These are phyloP conservation scores for Fusarium sp. DNA, from an alignment of 2,329 filamentous ascomycete genomes.

Conservation along the genomic window DNA sequence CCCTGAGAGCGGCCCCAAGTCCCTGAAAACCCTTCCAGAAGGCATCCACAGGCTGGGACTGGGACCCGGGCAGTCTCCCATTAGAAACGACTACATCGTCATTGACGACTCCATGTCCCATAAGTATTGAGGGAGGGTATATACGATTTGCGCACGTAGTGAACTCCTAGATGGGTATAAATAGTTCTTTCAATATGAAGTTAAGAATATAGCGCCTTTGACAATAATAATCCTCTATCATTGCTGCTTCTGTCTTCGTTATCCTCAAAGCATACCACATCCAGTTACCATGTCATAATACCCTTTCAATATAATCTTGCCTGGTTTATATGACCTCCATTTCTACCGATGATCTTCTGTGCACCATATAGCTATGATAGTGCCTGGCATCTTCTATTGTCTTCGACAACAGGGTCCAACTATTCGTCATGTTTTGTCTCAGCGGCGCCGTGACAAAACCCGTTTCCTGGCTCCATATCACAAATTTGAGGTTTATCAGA, in stretches of 20 bases:
- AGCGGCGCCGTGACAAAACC: not conserved
- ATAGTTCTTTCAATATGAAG: not conserved
- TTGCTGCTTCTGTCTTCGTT: not conserved
- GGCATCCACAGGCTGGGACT: not conserved
- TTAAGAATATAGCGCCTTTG: not conserved
- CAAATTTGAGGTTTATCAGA: not conserved
- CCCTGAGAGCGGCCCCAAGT: conserved; percentile 28
- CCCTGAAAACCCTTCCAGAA: conserved; percentile 37
- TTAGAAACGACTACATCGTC: not conserved
- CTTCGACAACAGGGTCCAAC: not conserved
- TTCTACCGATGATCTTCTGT: not conserved
- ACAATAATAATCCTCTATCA: not conserved
- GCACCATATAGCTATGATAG: not conserved
- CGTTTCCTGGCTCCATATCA: not conserved
- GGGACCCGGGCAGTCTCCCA: not conserved
- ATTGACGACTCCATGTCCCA: not conserved
- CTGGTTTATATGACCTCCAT: not conserved
- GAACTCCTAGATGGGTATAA: not conserved
- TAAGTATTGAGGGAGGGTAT: not conserved
- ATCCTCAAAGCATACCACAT: not conserved
- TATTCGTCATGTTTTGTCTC: not conserved
- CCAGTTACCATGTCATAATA: not conserved
- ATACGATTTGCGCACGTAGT: not conserved
- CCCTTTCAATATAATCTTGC: not conserved
- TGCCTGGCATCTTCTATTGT: not conserved